phyloP scores from a whole-genome alignment of 495 filamentous ascomycete genomes.

The Pyrenula massariospora region DNA sequence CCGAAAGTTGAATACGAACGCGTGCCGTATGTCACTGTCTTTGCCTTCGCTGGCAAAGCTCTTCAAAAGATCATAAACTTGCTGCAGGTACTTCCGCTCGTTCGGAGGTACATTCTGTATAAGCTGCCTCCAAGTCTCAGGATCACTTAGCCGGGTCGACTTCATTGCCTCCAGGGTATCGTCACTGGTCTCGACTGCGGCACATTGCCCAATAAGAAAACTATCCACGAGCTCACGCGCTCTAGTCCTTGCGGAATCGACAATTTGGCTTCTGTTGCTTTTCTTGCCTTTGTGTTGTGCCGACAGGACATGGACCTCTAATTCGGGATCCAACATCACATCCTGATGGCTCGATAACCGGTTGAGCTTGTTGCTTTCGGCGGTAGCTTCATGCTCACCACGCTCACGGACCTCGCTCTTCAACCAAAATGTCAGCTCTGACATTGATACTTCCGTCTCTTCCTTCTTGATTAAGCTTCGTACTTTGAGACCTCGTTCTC shows the following conservation, averaged over 20 bases:
- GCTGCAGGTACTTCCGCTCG: constrained; percentile 77
- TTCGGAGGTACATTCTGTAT: constrained; percentile 65
- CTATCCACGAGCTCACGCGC: constrained; percentile 51
- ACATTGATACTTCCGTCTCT: constrained; percentile 64
- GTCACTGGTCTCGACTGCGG: constrained; percentile 81
- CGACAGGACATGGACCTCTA: constrained; percentile 72
- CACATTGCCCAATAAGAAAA: constrained; percentile 64
- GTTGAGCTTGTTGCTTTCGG: constrained; percentile 26
- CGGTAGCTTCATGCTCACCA: constrained; percentile 45
- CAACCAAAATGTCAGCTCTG: constrained; percentile 71
- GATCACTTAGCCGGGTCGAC: constrained; percentile 62
- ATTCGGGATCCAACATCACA: constrained; percentile 35
- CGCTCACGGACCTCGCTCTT: constrained; percentile 74
- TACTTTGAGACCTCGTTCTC: constrained; percentile 60
- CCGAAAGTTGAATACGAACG: constrained; percentile 73
- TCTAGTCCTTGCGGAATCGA: constrained; percentile 54
- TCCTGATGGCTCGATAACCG: constrained; percentile 29
- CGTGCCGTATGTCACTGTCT: constrained; percentile 41
- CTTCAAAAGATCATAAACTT: constrained; percentile 68
- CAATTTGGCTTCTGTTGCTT: constrained; percentile 70
- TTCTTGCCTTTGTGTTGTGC: constrained; percentile 80
- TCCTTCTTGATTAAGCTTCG: constrained; percentile 65
- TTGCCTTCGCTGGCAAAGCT: constrained; percentile 47
- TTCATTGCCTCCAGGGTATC: constrained; percentile 71
- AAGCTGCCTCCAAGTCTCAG: constrained; percentile 75